Conservation (phyloP, 495 filamentous ascomycete species). For the Penicillium cinerascens region DNA sequence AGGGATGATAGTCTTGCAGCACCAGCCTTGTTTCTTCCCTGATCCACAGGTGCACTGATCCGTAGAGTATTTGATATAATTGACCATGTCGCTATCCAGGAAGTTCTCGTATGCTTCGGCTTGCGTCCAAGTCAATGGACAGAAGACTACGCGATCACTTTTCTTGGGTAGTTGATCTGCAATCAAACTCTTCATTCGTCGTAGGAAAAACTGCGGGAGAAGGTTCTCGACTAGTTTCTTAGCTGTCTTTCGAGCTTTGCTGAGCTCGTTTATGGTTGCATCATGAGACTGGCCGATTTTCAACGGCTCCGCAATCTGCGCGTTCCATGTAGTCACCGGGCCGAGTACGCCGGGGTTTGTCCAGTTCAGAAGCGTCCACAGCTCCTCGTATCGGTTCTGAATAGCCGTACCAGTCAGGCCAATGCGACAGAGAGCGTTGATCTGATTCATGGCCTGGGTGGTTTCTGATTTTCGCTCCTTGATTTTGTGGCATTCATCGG, state of each 20-base stretch:
- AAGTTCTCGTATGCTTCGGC: slow-evolving; percentile 81
- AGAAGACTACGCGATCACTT: slow-evolving; percentile 91
- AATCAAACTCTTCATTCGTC: slow-evolving; percentile 90
- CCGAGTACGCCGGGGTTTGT: slow-evolving; percentile 88
- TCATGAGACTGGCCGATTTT: slow-evolving; percentile 88
- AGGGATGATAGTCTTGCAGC: slow-evolving; percentile 61
- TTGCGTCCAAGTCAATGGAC: slow-evolving; percentile 81
- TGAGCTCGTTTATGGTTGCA: slow-evolving; percentile 81
- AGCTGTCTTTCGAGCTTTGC: slow-evolving; percentile 75
- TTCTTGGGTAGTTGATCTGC: slow-evolving; percentile 96
- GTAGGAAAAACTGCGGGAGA: slow-evolving; percentile 86
- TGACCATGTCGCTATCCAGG: slow-evolving; percentile 66
- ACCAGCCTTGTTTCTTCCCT: slow-evolving; percentile 74
- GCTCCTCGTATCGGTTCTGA: slow-evolving; percentile 95
- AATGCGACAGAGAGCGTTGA: slow-evolving; percentile 91
- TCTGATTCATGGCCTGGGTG: slow-evolving; percentile 82
- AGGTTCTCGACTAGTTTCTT: slow-evolving; percentile 83
- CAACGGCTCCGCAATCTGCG: slow-evolving; percentile 71
- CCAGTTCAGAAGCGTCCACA: slow-evolving; percentile 97
- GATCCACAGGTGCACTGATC: slow-evolving; percentile 70
- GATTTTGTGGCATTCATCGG: slow-evolving; percentile 92
- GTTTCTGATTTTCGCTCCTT: slow-evolving; percentile 76
- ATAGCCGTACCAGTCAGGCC: slow-evolving; percentile 95
- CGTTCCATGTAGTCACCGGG: slow-evolving; percentile 72
- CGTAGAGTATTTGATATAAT: slow-evolving; percentile 61